Conservation (phyloP, 345 rosid genomes). For the Moricandia moricandioides region DNA sequence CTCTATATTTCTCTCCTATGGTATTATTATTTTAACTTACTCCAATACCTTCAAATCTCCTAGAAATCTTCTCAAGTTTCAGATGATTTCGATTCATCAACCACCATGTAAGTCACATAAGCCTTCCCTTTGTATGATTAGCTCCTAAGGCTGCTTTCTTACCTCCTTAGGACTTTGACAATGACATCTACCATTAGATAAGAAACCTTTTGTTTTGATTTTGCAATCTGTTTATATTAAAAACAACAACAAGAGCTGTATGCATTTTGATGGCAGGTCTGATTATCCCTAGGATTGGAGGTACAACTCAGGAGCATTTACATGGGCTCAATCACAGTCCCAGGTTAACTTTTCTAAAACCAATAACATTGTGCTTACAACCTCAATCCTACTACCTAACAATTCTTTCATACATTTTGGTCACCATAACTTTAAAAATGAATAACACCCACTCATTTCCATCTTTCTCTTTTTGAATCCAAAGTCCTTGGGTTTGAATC, state of each 20-base stretch:
- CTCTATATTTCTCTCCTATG: too few species aligned
- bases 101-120: too few species aligned
- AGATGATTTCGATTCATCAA: too few species aligned
- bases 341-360: conserved; percentile 31
- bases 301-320: neutral
- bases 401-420: conserved; percentile 19
- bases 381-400: conserved; percentile 25
- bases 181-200: too few species aligned
- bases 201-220: too few species aligned
- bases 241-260: neutral
- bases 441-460: neutral
- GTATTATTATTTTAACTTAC: too few species aligned
- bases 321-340: conserved; percentile 22
- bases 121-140: too few species aligned
- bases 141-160: too few species aligned
- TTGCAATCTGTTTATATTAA: too few species aligned
- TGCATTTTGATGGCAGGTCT: conserved; percentile 22
- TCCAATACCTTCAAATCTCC: too few species aligned
- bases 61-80: too few species aligned
- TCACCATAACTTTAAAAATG: conserved; percentile 3
- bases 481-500: conserved; percentile 9
- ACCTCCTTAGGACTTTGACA: too few species aligned
- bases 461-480: neutral
- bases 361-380: conserved; percentile 17
- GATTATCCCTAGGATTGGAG: neutral